phyloP scores from a whole-genome alignment of 1,139 yeast species.

The Casaregolazyma suthepensis region DNA sequence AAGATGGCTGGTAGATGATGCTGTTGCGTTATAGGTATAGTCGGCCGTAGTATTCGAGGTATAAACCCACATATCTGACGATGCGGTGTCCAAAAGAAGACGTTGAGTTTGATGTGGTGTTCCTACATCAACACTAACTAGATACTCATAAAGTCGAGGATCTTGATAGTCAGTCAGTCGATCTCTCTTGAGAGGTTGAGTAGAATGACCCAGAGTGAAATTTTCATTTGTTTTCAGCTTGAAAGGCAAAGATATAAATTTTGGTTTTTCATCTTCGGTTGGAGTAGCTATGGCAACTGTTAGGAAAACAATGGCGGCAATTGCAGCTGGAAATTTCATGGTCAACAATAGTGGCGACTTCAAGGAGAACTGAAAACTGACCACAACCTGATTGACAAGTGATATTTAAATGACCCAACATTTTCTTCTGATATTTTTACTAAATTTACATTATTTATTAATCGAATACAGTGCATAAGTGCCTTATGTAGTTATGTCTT shows the following conservation, averaged over 20 bases:
- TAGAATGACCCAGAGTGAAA: background rate
- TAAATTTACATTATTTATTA: no score
- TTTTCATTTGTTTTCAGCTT: background rate
- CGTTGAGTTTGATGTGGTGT: slow-evolving; percentile 35
- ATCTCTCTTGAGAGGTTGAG: background rate
- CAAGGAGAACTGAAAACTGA: no score
- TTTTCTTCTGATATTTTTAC: no score
- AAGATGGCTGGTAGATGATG: slow-evolving; percentile 21
- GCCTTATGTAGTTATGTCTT: no score
- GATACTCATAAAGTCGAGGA: slow-evolving; percentile 27
- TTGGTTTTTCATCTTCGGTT: no score
- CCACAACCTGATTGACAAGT: no score
- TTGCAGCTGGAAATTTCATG: no score
- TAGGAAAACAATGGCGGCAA: no score
- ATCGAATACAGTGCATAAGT: no score
- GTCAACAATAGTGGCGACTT: no score
- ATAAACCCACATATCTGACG: slow-evolving; percentile 42
- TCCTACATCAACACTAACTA: slow-evolving; percentile 41
- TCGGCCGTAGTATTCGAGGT: slow-evolving; percentile 26
- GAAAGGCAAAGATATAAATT: background rate
- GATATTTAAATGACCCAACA: no score
- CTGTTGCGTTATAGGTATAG: slow-evolving; percentile 18
- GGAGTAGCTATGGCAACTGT: no score
- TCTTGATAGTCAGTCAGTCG: background rate
- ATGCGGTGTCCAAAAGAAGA: slow-evolving; percentile 43